Conservation (phyloP, 306 rosid genomes). For the Quercus cerris region DNA sequence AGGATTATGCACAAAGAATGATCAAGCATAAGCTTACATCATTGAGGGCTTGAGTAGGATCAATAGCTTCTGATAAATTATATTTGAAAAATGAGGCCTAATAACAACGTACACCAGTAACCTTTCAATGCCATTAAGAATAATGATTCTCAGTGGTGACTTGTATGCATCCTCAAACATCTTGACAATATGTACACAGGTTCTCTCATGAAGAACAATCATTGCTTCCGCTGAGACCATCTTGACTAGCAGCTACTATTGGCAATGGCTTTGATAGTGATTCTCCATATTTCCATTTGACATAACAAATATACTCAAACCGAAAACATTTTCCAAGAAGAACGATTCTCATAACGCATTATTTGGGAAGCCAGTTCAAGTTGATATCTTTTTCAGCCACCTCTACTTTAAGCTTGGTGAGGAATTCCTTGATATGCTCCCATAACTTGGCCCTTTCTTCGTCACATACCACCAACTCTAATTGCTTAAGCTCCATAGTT, state of each 20-base stretch:
- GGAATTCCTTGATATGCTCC: background rate
- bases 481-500: background rate
- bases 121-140: slow-evolving; percentile 96
- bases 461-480: slow-evolving; percentile 29
- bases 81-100: slow-evolving; percentile 91
- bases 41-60: slow-evolving; percentile 72
- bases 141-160: slow-evolving; percentile 86
- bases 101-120: slow-evolving; percentile 76
- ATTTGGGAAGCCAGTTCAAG: slow-evolving; percentile 26
- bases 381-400: slow-evolving; percentile 23
- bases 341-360: background rate
- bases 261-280: accelerated
- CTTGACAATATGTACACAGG: slow-evolving; percentile 86
- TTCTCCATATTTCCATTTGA: too few relatives aligned
- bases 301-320: background rate
- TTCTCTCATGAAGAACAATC: slow-evolving; percentile 95
- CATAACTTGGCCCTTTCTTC: slow-evolving; percentile 8
- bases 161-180: slow-evolving; percentile 97
- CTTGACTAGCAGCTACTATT: too few relatives aligned
- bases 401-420: background rate
- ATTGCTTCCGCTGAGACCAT: slow-evolving; percentile 72
- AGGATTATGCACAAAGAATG: slow-evolving; percentile 8
- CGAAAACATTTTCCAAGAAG: background rate
- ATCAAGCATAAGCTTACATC: slow-evolving; percentile 51
- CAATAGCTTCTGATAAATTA: slow-evolving; percentile 75